Evolutionary conservation across 257 asterid genomes (phyloP).

Genomic region (Linderniella brevidens): DNA sequence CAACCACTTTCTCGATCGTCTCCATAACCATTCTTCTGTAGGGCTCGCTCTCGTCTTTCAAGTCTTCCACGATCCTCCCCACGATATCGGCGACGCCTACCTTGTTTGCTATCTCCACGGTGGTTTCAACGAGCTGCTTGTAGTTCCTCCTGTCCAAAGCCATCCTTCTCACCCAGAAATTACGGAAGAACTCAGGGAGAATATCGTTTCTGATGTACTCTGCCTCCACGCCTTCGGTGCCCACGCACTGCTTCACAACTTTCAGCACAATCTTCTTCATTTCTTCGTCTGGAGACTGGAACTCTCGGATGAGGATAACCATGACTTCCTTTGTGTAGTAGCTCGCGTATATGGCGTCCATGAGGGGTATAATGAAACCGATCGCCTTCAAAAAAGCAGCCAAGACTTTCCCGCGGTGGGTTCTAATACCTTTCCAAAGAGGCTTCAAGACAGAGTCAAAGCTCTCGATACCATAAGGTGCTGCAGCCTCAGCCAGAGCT

Average conservation of each 20-base stretch:
- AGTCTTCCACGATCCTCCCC: constrained; percentile 74
- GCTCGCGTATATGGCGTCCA: constrained; percentile 90
- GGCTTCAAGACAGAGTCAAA: constrained; percentile 91
- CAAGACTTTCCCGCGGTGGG: constrained; percentile 90
- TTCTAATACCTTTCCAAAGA: constrained; percentile 77
- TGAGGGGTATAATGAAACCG: constrained; percentile 85
- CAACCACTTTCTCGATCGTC: constrained; percentile 89
- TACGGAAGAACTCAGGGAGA: constrained; percentile 83
- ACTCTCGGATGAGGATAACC: constrained; percentile 77
- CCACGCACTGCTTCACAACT: constrained; percentile 91
- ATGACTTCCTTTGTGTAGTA: constrained; percentile 86
- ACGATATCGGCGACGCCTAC: constrained; percentile 88
- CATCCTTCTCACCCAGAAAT: constrained; percentile 91
- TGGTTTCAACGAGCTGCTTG: constrained; percentile 79
- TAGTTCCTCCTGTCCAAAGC: constrained; percentile 84
- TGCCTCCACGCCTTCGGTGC: constrained; percentile 89
- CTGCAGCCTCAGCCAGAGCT: constrained; percentile 95
- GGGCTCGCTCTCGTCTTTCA: constrained; percentile 88
- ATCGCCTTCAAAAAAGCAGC: constrained; percentile 87
- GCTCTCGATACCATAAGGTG: constrained; percentile 88
- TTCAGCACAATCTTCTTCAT: constrained; percentile 90
- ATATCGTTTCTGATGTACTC: constrained; percentile 70
- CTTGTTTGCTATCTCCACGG: constrained; percentile 83
- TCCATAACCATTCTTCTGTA: constrained; percentile 95
- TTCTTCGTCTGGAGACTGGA: constrained; percentile 92